These are phyloP conservation scores for Pseudomonodictys pantanalensis DNA, from an alignment of 495 filamentous ascomycete species.

Conservation along the genomic window DNA sequence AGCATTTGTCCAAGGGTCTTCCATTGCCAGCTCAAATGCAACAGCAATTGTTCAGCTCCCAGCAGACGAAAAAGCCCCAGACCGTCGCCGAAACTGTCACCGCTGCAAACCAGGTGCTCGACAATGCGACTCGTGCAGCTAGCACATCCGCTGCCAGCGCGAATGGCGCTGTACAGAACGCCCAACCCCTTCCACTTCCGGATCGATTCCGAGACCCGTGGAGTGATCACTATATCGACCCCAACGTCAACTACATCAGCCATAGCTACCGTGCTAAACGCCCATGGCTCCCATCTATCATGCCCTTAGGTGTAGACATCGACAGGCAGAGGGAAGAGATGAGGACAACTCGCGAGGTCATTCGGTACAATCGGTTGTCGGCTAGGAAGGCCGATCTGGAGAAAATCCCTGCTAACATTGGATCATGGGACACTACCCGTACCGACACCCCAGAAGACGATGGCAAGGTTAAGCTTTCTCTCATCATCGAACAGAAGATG, in stretches of 20 bases:
- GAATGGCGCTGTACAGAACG: constrained; percentile 4
- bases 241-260: constrained; percentile 71
- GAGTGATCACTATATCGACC: constrained; percentile 45
- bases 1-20: constrained; percentile 73
- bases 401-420: constrained; percentile 74
- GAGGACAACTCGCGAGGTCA: constrained; percentile 78
- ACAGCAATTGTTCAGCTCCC: constrained; percentile 69
- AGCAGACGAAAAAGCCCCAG: constrained; percentile 61
- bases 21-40: constrained; percentile 71
- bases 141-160: constrained; percentile 22
- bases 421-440: constrained; percentile 74
- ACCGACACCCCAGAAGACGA: constrained; percentile 68
- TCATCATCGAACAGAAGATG: constrained; percentile 88
- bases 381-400: constrained; percentile 80
- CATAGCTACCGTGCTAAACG: constrained; percentile 70
- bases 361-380: constrained; percentile 84
- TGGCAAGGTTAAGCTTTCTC: constrained; percentile 80
- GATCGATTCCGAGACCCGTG: constrained; percentile 68
- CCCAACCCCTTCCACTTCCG: constrained; percentile 35
- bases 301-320: constrained; percentile 82
- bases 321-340: constrained; percentile 54
- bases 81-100: constrained; percentile 56
- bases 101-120: constrained; percentile 52
- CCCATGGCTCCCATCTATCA: constrained; percentile 75
- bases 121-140: constrained; percentile 45